Percentiles rank a stretch among this genome's conserved stretches.
Evolutionary conservation across 169 alveolate species (phyloP).

Genomic region (Plasmodium yoelii): DNA sequence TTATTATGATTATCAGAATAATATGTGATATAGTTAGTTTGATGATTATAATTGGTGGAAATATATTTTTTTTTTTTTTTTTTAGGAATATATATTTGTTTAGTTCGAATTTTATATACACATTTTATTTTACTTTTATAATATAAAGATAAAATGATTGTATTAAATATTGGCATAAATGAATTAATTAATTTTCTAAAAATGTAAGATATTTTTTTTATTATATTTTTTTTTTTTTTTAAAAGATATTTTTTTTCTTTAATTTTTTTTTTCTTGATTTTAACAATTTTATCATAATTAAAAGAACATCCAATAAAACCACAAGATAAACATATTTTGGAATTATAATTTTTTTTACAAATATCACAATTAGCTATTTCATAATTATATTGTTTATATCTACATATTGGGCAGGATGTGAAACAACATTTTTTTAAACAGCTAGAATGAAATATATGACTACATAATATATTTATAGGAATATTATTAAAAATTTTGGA

Average conservation of each 20-base stretch:
- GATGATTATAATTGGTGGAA: background rate
- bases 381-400: conserved; percentile 71
- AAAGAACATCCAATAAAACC: conserved; percentile 66
- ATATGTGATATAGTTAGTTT: background rate
- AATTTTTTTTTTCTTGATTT: conserved; percentile 21
- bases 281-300: conserved; percentile 35
- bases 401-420: conserved; percentile 60
- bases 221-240: conserved; percentile 26
- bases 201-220: conserved; percentile 7
- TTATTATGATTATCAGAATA: background rate
- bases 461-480: conserved; percentile 44
- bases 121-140: background rate
- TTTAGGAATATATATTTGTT: background rate
- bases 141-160: background rate
- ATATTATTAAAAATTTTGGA: conserved; percentile 36
- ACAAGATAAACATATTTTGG: conserved; percentile 60
- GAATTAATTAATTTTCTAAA: conserved; percentile 16
- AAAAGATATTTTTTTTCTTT: conserved; percentile 37
- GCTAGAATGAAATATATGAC: conserved; percentile 66
- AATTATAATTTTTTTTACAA: conserved; percentile 38
- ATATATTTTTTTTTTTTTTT: background rate
- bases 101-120: background rate
- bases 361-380: conserved; percentile 69
- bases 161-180: background rate
- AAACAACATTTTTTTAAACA: conserved; percentile 68